Conservation (phyloP, 2,329 filamentous ascomycete species). For the Colletotrichum lupini region DNA sequence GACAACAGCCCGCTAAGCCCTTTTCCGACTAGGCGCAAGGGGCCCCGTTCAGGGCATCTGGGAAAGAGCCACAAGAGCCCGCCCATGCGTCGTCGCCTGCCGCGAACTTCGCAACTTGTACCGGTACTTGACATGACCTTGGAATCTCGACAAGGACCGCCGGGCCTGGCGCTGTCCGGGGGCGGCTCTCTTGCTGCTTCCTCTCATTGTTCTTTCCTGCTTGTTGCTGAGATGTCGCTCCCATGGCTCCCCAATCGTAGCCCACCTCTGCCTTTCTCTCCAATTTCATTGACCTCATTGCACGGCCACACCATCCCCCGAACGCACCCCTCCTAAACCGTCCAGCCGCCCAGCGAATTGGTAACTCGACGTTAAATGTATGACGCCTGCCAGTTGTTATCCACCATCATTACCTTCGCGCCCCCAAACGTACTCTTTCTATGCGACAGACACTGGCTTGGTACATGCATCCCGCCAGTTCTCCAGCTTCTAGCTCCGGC, state of each 20-base stretch:
- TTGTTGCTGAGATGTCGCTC: background rate
- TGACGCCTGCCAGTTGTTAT: slow-evolving; percentile 33
- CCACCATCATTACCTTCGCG: slow-evolving; percentile 16
- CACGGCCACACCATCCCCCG: slow-evolving; percentile 33
- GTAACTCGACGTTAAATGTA: slow-evolving; percentile 36
- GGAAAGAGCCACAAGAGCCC: background rate
- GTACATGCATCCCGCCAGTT: slow-evolving; percentile 25
- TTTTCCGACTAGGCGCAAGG: slow-evolving; percentile 25
- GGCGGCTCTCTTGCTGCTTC: slow-evolving; percentile 25
- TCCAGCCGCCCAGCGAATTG: slow-evolving; percentile 31
- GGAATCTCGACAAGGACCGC: slow-evolving; percentile 30
- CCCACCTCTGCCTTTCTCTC: background rate
- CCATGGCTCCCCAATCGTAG: background rate
- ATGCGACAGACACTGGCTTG: background rate
- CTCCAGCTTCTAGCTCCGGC: slow-evolving; percentile 33
- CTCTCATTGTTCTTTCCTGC: slow-evolving; percentile 15
- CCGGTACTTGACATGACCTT: slow-evolving; percentile 30
- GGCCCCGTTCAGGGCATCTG: slow-evolving; percentile 28
- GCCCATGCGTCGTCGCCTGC: slow-evolving; percentile 28
- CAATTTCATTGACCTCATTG: slow-evolving; percentile 36
- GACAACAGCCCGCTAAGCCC: slow-evolving; percentile 33
- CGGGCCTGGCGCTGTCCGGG: slow-evolving; percentile 29
- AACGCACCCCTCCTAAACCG: slow-evolving; percentile 29
- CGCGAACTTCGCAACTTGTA: slow-evolving; percentile 13
- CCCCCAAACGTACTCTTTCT: slow-evolving; percentile 20